Percentiles rank a stretch among this genome's conserved stretches.
These are phyloP conservation scores for Penstemon barbatus DNA, from an alignment of 257 asterid genomes.

Conservation along the genomic window DNA sequence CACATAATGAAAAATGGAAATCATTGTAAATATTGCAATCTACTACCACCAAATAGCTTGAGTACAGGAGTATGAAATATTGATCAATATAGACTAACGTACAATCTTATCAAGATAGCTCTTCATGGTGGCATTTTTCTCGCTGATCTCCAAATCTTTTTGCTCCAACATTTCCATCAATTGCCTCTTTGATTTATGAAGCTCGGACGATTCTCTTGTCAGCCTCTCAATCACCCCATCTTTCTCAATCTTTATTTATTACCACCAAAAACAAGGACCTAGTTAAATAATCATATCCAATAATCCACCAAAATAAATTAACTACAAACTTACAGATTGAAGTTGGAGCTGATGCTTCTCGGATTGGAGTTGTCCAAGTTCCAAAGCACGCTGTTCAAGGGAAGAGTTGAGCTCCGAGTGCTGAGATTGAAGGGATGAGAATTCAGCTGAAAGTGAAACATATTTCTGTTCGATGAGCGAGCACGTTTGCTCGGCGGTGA, in stretches of 20 bases:
- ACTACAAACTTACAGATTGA: slow-evolving; percentile 53
- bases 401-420: slow-evolving; percentile 46
- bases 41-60: slow-evolving; percentile 5
- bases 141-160: slow-evolving; percentile 73
- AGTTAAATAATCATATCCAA: slow-evolving; percentile 12
- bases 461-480: slow-evolving; percentile 79
- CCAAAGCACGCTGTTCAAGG: slow-evolving; percentile 53
- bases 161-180: slow-evolving; percentile 81
- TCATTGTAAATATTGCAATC: not conserved
- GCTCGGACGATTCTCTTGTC: slow-evolving; percentile 61
- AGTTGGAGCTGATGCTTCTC: slow-evolving; percentile 60
- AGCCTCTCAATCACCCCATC: slow-evolving; percentile 84
- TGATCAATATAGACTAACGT: slow-evolving; percentile 22
- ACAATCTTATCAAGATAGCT: slow-evolving; percentile 93
- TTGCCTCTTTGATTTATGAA: slow-evolving; percentile 81
- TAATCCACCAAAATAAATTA: slow-evolving; percentile 11
- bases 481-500: slow-evolving; percentile 89
- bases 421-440: slow-evolving; percentile 54
- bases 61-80: not conserved
- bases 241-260: slow-evolving; percentile 51
- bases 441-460: slow-evolving; percentile 65
- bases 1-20: not conserved
- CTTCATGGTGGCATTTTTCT: slow-evolving; percentile 76
- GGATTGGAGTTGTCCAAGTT: slow-evolving; percentile 47
- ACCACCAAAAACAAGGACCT: slow-evolving; percentile 7